These are phyloP conservation scores for Blastobotrys americana DNA, from an alignment of 805 yeast genomes.

Conservation along the genomic window DNA sequence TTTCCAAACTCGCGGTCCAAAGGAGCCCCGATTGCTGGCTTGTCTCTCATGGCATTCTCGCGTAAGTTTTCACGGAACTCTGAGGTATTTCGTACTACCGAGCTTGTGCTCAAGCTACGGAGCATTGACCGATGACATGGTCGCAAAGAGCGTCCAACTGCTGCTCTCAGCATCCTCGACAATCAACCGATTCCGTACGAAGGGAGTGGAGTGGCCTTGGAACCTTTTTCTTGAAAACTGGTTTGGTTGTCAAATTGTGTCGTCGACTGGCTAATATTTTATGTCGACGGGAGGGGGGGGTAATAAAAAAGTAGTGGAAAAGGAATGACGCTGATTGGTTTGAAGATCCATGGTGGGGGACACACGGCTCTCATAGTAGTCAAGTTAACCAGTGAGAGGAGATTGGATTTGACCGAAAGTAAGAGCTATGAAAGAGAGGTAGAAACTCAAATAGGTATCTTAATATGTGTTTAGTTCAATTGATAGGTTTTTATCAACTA, in stretches of 20 bases:
- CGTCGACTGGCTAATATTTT: too few species aligned
- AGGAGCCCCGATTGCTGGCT: slow-evolving; percentile 29
- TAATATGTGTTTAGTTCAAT: too few species aligned
- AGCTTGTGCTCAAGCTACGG: not conserved
- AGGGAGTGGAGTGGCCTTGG: not conserved
- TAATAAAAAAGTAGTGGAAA: not conserved
- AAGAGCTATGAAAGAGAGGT: too few species aligned
- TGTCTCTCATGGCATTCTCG: slow-evolving; percentile 2
- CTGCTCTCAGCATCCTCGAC: not conserved
- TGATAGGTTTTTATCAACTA: too few species aligned
- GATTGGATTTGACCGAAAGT: too few species aligned
- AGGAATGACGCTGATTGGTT: not conserved
- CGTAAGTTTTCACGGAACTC: slow-evolving; percentile 6
- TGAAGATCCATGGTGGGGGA: too few species aligned
- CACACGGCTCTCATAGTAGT: too few species aligned
- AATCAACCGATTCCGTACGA: not conserved
- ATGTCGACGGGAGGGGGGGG: not conserved
- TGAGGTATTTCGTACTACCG: not conserved
- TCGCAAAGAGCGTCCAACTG: not conserved
- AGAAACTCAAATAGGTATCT: too few species aligned
- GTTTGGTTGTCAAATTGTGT: too few species aligned
- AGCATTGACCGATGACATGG: not conserved
- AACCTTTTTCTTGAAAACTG: too few species aligned
- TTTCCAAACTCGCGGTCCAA: slow-evolving; percentile 26
- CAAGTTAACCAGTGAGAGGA: too few species aligned